A percentile compares a stretch with the other conserved stretches of the same genome.
These are phyloP conservation scores for Moelleriella libera DNA, from an alignment of 2,329 filamentous ascomycete genomes.

Conservation along the genomic window DNA sequence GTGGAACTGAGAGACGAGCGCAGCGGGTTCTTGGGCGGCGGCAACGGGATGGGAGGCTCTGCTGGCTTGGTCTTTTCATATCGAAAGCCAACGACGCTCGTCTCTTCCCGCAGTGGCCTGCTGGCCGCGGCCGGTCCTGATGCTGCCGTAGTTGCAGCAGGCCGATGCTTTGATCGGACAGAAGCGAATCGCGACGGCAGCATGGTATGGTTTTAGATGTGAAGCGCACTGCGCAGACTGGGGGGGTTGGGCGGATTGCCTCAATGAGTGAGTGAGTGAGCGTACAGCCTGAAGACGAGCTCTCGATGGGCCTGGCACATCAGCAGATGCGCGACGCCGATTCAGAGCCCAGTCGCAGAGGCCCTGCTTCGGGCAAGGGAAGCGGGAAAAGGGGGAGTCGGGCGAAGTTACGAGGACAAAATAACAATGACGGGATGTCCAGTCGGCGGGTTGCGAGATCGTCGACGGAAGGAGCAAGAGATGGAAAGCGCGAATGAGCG, in stretches of 20 bases:
- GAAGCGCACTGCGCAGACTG: neutral
- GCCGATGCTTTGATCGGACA: slow-evolving; percentile 25
- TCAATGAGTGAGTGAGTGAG: neutral
- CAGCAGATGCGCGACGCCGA: neutral
- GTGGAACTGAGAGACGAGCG: slow-evolving; percentile 6
- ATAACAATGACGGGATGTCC: too few species aligned
- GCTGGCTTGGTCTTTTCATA: slow-evolving; percentile 48
- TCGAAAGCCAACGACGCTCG: slow-evolving; percentile 36
- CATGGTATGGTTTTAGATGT: slow-evolving; percentile 9
- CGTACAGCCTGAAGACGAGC: too few species aligned
- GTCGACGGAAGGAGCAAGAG: neutral
- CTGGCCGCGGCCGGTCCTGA: slow-evolving; percentile 5
- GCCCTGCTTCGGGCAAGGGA: neutral
- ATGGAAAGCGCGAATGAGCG: neutral
- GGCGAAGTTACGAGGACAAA: too few species aligned
- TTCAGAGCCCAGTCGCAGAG: neutral
- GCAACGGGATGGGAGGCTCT: slow-evolving; percentile 40
- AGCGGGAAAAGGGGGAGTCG: too few species aligned
- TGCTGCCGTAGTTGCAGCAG: slow-evolving; percentile 10
- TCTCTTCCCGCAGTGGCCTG: slow-evolving; percentile 29
- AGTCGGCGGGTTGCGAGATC: too few species aligned
- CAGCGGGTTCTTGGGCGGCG: slow-evolving; percentile 20
- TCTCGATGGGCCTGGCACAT: too few species aligned
- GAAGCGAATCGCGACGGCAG: slow-evolving; percentile 27
- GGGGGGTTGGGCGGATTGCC: too few species aligned